Evolutionary conservation across 257 asterid genomes (phyloP), one percentile per base, ranked within the genome.

Genomic region (Echites panduratus): DNA sequence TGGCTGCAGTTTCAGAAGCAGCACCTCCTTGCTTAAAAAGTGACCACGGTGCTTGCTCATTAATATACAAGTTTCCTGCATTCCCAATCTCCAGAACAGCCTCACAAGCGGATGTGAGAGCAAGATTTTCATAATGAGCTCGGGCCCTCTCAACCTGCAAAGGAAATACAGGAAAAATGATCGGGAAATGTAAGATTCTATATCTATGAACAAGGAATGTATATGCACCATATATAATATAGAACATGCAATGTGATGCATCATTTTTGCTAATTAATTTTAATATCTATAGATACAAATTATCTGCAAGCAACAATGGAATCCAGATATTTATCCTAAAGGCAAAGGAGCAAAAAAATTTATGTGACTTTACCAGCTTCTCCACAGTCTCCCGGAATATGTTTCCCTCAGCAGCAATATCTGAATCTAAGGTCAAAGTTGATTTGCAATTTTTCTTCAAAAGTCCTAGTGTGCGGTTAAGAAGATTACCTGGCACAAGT

Each of bases 391-490:
- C 97, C 82, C 84, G 86, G 79, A 88, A 82, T 50, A 79, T 32
- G 75, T 78, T 85, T 81, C 97, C 96, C 78, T 91, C 92, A 24
- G 96, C 97, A 4, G 98, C 97, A 82, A 79, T 76, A 75, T 78
- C 71, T 77, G 99, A 91, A 86, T 89, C 99, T 61, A 87, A 76
- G 1, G 83, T 69, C 79, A 94, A 79, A 45, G 89, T 85, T 57
- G 99, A 94, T 75, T 87, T 86, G 63, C 99, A 91, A 59, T 91
- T 91, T 85, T 94, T 94, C 77, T 86, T 85, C 85, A 91, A 76
- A 70, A 94, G 97, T 63, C 98, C 99, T 71, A 94, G 97, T 20
- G 98, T 90, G 44, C 98, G 99, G 72, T 92, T 94, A 57, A 94
- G 97, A 83, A 94, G 99, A 89, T 94, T 94, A 67, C 99, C 99